These are phyloP conservation scores for Ophioceras dolichostomum DNA, from an alignment of 2,329 filamentous ascomycete species.

Conservation along the genomic window DNA sequence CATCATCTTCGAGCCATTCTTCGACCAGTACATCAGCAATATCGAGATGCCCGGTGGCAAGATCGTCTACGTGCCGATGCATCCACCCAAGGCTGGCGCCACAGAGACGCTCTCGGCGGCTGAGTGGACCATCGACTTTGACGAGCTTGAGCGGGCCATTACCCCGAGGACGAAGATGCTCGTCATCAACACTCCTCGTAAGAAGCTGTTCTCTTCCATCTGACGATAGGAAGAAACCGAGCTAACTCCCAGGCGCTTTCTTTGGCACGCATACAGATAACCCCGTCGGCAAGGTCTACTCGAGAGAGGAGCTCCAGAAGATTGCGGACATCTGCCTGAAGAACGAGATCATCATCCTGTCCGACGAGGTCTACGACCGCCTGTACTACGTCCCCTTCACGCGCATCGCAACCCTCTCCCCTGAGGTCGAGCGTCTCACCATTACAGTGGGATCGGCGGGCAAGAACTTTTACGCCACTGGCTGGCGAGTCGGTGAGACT, in stretches of 20 bases:
- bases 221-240: too few relatives aligned
- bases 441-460: conserved; percentile 91
- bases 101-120: conserved; percentile 70
- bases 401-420: conserved; percentile 78
- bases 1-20: conserved; percentile 97
- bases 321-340: conserved; percentile 87
- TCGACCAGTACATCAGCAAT: conserved; percentile 98
- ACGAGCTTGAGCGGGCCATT: conserved; percentile 68
- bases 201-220: conserved; percentile 4
- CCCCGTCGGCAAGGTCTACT: conserved; percentile 92
- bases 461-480: conserved; percentile 97
- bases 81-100: conserved; percentile 72
- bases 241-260: too few relatives aligned
- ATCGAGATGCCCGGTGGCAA: conserved; percentile 97
- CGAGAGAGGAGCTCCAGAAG: conserved; percentile 64
- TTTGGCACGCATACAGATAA: conserved; percentile 57
- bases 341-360: conserved; percentile 86
- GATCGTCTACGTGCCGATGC: conserved; percentile 90
- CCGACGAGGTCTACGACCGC: conserved; percentile 87
- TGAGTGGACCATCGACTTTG: conserved; percentile 81
- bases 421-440: conserved; percentile 77
- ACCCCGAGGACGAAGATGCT: conserved; percentile 91
- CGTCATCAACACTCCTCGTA: conserved; percentile 65
- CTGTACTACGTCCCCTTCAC: conserved; percentile 95
- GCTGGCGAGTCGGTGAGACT: conserved; percentile 67